Base-by-base conservation (phyloP, 2,329 filamentous ascomycete genomes). In the Aspergillus awamori region DNA sequence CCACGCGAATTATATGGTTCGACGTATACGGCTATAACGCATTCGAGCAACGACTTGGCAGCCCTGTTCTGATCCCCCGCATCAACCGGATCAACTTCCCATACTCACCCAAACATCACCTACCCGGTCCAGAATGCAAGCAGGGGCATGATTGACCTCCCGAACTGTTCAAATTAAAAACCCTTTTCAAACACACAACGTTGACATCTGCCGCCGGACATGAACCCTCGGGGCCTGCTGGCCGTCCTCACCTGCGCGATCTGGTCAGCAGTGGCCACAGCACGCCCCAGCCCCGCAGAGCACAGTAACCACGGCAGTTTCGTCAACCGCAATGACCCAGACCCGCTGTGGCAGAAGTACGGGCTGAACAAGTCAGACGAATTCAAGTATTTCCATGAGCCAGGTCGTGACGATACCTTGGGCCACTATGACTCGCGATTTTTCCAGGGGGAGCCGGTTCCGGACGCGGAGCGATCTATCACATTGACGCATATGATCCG, bases 341-440 rank as follows among this genome's bases (percentile, higher is more conserved):
- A 63, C 45, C 49, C 60, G 36, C 57, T 72, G 11, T 69, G 67
- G 69, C 55, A 61, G 4, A 65, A 70, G 49, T 72, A 72, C 57
- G 66, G 70, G 0, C 65, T 73, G 20, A 73, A 73, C 60, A 62
- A 60, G 8, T 70, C 70, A 8, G 67, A 65, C 60, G 78, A 80
- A 55, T 74, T 71, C 58, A 90, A 89, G 71, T 89, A 89, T 76
- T 90, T 89, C 75, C 80, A 83, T 59, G 89, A 91, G 72, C 85
- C 88, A 0, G 87, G 88, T 54, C 79, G 77, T 57, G 82, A 82
- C 67, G 78, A 86, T 57, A 82, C 83, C 30, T 82, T 90, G 22
- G 85, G 86, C 55, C 91, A 94, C 78, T 94, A 94, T 76, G 91
- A 94, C 75, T 75, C 73, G 24, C 87, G 91, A 63, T 94, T 84